phyloP scores from a whole-genome alignment of 2,329 filamentous ascomycete species.

The Pezicula rhizophila region DNA sequence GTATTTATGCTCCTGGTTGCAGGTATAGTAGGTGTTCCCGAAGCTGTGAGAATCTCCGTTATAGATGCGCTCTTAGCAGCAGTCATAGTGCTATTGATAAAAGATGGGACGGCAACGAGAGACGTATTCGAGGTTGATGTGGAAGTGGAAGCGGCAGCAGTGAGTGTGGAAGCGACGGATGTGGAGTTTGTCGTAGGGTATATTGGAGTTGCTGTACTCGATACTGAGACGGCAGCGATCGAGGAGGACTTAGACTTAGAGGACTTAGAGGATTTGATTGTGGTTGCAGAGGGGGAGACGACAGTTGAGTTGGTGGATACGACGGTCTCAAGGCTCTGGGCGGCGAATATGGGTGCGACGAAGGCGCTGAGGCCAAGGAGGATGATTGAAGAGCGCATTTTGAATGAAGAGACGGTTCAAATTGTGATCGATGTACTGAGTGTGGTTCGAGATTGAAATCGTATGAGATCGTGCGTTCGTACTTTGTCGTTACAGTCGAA shows the following conservation, averaged over 20 bases:
- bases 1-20: not conserved
- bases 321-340: not conserved
- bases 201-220: not conserved
- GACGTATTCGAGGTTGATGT: not conserved
- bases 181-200: not conserved
- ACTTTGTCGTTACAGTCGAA: not conserved
- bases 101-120: not conserved
- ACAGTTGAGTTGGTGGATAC: constrained; percentile 37
- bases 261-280: not conserved
- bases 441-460: not conserved
- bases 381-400: not conserved
- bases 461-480: not conserved
- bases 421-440: not conserved
- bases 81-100: not conserved
- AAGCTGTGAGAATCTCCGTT: not conserved
- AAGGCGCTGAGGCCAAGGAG: not conserved
- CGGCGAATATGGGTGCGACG: not conserved
- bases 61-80: not conserved
- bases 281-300: constrained; percentile 1
- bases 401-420: not conserved
- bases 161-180: not conserved
- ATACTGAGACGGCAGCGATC: too few species aligned
- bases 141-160: not conserved
- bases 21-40: not conserved
- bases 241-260: not conserved